Base-by-base conservation (phyloP, 1,139 yeast species). In the Hemisphaericaspora xylanilytica region DNA sequence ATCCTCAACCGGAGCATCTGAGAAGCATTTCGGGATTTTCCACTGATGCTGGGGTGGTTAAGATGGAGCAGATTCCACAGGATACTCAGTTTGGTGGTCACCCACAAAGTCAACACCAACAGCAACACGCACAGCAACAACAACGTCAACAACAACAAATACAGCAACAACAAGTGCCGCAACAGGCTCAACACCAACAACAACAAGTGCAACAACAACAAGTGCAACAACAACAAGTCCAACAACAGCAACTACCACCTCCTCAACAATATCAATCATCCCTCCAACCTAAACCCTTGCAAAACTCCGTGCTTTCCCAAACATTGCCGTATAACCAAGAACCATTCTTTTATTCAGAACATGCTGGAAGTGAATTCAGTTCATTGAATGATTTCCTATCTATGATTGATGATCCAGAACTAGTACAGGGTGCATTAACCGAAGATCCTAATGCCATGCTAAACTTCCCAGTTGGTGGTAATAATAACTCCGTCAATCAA, bases 301-400 rank as follows among this genome's bases (percentile, higher is more conserved):
- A 47, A 21, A 65, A 57, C 42, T 60, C 71, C 5, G 70, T 67
- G 2, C 56, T 71, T 37, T 57, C 73, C 2, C 74, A 70, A 45
- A 67, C 80, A 1, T 53, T 71, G 37, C 70, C 72, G 2, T 70
- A 73, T 41, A 79, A 78, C 50, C 86, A 81, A 45, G 85, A 80
- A 47, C 89, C 95, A 0, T 78, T 85, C 40, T 88, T 88, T 62
- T 85, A 80, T 48, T 85, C 95, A 1, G 96, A 89, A 54, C 95
- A 88, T 59, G 96, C 95, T 0, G 96, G 95, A 3, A 83, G 94
- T 33, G 97, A 90, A 63, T 89, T 90, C 56, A 82, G 90, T 46
- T 88, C 96, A 0, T 70, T 90, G 48, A 89, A 88, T 48, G 97
- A 89, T 56, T 90, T 90, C 53, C 66, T 90, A 40, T 81, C 92